These are phyloP conservation scores for Phyllosticta paracitricarpa DNA, from an alignment of 2,329 filamentous ascomycete species.

Conservation along the genomic window DNA sequence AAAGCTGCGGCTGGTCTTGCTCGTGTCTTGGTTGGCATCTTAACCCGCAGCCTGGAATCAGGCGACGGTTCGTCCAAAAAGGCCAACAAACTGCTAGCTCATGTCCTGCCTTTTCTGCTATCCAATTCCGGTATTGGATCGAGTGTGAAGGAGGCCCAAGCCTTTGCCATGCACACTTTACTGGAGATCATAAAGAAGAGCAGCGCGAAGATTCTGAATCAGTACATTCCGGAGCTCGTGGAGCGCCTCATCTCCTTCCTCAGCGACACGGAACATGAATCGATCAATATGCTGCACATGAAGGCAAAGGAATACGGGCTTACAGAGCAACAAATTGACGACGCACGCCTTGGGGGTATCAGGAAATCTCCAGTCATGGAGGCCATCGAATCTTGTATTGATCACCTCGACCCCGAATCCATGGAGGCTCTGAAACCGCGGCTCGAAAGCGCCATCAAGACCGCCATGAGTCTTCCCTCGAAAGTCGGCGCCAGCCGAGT, in stretches of 20 bases:
- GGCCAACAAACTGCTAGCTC: constrained; percentile 68
- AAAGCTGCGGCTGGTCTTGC: constrained; percentile 72
- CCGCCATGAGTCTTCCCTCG: constrained; percentile 79
- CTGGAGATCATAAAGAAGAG: constrained; percentile 85
- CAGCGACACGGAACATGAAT: constrained; percentile 80
- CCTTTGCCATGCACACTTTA: constrained; percentile 69
- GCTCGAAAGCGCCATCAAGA: constrained; percentile 72
- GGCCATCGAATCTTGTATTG: constrained; percentile 79
- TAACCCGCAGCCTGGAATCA: constrained; percentile 77
- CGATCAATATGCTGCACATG: constrained; percentile 85
- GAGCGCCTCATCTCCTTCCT: constrained; percentile 72
- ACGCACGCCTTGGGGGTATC: constrained; percentile 69
- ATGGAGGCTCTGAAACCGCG: constrained; percentile 64
- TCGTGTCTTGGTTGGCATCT: constrained; percentile 70
- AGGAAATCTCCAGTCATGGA: constrained; percentile 84
- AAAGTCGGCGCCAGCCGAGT: constrained; percentile 87
- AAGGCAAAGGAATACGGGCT: constrained; percentile 76
- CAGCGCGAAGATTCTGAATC: constrained; percentile 60
- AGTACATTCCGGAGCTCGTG: constrained; percentile 73
- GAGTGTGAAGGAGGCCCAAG: constrained; percentile 74
- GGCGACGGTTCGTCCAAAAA: constrained; percentile 56
- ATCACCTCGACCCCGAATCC: constrained; percentile 67
- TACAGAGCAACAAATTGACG: constrained; percentile 83
- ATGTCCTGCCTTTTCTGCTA: constrained; percentile 82
- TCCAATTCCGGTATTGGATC: constrained; percentile 85